Evolutionary conservation across 306 rosid species (phyloP).

Genomic region (Quercus engelmannii): DNA sequence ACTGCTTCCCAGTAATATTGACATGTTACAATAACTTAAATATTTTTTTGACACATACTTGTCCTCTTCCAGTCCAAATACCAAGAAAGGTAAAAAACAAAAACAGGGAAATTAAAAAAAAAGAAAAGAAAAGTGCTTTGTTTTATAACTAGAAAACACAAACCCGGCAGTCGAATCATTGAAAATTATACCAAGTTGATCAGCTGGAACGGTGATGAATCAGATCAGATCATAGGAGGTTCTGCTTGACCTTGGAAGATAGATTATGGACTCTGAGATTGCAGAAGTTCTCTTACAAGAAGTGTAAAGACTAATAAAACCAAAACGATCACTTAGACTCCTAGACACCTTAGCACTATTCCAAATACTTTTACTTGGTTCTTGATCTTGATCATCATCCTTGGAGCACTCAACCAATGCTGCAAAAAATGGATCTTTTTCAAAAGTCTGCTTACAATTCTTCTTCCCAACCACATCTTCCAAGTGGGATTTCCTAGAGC

Average conservation of each 20-base stretch:
- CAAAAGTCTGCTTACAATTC: slow-evolving; percentile 13
- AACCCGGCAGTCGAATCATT: background rate
- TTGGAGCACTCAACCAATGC: slow-evolving; percentile 89
- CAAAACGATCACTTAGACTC: slow-evolving; percentile 73
- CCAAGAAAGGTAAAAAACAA: background rate
- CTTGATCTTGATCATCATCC: slow-evolving; percentile 24
- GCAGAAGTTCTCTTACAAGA: slow-evolving; percentile 77
- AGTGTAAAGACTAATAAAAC: slow-evolving; percentile 46
- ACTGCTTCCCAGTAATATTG: slow-evolving; percentile 30
- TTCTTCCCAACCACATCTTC: slow-evolving; percentile 35
- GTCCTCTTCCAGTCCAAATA: slow-evolving; percentile 32
- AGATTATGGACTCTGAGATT: slow-evolving; percentile 66
- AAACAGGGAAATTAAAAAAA: background rate
- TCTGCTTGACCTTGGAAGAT: slow-evolving; percentile 57
- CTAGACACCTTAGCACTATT: slow-evolving; percentile 60
- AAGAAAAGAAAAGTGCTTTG: background rate
- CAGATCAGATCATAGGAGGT: slow-evolving; percentile 42
- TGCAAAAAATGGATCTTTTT: slow-evolving; percentile 80
- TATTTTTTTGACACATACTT: slow-evolving; percentile 27
- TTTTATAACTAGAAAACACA: slow-evolving; percentile 13
- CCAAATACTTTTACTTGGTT: slow-evolving; percentile 24
- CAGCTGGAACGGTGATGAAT: slow-evolving; percentile 30
- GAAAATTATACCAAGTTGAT: slow-evolving; percentile 2
- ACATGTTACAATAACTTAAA: slow-evolving; percentile 30
- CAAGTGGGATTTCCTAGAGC: slow-evolving; percentile 32